Evolutionary conservation across 2,329 filamentous ascomycete genomes (phyloP).

Genomic region (Talaromyces sp.): DNA sequence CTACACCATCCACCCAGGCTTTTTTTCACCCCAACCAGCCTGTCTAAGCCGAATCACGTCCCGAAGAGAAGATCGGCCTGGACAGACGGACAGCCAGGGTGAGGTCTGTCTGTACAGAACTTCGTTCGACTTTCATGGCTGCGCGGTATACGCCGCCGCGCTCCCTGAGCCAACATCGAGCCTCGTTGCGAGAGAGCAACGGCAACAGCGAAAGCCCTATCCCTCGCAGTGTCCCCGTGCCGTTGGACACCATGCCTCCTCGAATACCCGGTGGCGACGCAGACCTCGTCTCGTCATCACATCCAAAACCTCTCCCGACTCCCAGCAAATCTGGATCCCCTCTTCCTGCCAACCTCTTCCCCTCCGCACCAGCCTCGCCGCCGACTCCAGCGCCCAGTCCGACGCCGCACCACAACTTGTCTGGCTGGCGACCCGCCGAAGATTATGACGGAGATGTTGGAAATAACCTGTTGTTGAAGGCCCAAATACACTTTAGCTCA

Average conservation of each 20-base stretch:
- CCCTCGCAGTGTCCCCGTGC: constrained; percentile 23
- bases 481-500: constrained; percentile 72
- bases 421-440: constrained; percentile 37
- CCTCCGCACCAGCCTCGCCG: constrained; percentile 59
- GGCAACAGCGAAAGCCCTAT: constrained; percentile 21
- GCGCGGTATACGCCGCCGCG: constrained; percentile 15
- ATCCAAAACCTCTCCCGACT: constrained; percentile 40
- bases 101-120: background rate
- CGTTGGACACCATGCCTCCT: constrained; percentile 22
- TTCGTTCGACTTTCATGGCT: constrained; percentile 9
- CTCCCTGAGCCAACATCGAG: constrained; percentile 20
- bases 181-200: constrained; percentile 22
- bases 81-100: background rate
- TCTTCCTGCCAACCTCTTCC: constrained; percentile 56
- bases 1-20: background rate
- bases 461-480: constrained; percentile 72
- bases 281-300: constrained; percentile 20
- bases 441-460: constrained; percentile 56
- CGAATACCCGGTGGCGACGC: constrained; percentile 23
- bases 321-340: constrained; percentile 46
- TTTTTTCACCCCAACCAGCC: background rate
- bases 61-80: background rate
- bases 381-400: constrained; percentile 63
- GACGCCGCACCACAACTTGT: constrained; percentile 56
- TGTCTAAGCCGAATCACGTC: background rate